phyloP scores from a whole-genome alignment of 148 eudicot species.

The Camellia granthamiana region DNA sequence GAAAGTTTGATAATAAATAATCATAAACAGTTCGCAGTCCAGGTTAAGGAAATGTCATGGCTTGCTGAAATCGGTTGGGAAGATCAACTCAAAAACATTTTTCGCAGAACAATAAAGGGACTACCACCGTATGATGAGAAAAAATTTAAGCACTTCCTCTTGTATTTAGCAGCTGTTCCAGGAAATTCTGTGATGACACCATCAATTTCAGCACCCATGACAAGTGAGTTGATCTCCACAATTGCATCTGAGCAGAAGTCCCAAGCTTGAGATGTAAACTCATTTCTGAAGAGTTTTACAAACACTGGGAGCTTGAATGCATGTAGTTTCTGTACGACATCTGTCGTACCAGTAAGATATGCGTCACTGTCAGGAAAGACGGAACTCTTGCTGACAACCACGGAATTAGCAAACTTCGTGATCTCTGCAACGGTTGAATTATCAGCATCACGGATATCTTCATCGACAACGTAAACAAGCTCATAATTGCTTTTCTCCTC shows the following conservation, averaged over 20 bases:
- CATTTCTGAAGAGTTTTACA: slow-evolving; percentile 60
- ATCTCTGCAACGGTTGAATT: slow-evolving; percentile 55
- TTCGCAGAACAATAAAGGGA: neutral
- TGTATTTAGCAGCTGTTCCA: slow-evolving; percentile 61
- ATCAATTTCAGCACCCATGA: slow-evolving; percentile 39
- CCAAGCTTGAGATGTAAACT: slow-evolving; percentile 63
- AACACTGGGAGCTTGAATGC: slow-evolving; percentile 59
- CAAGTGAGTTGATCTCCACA: slow-evolving; percentile 57
- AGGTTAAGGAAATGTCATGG: neutral
- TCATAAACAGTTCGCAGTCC: neutral
- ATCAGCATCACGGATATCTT: slow-evolving; percentile 45
- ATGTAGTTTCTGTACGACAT: slow-evolving; percentile 53
- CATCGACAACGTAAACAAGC: slow-evolving; percentile 64
- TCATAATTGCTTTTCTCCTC: slow-evolving; percentile 45
- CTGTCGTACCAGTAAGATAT: slow-evolving; percentile 41
- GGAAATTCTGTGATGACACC: slow-evolving; percentile 86
- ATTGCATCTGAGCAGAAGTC: slow-evolving; percentile 82
- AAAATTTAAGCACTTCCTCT: slow-evolving; percentile 49
- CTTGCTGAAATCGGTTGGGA: neutral
- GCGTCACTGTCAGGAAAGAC: slow-evolving; percentile 38
- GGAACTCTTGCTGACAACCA: slow-evolving; percentile 55
- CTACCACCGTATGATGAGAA: neutral
- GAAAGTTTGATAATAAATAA: neutral
- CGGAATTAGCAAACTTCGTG: slow-evolving; percentile 62
- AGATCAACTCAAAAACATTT: neutral